Evolutionary conservation across 2,329 filamentous ascomycete species (phyloP), one percentile per base, ranked within the genome.

Genomic region (Talaromyces funiculosus): DNA sequence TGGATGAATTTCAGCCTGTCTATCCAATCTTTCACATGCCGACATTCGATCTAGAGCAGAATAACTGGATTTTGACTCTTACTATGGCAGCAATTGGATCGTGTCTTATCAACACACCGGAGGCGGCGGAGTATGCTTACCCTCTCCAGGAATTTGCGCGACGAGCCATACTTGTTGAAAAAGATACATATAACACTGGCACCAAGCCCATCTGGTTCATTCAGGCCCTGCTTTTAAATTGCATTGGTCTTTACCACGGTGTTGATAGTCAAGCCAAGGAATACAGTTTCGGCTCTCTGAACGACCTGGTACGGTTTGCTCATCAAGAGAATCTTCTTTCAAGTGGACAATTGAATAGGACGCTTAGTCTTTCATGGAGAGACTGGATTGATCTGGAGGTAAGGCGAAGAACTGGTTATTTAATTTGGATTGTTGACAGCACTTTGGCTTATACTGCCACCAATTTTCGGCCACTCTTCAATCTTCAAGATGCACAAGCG

Each of bases 341-440:
- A 49, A 57, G 38, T n/a, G 20, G 14, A 20, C 16, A 33, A 9
- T 14, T 43, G 40, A 57, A 37, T 12, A 37, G 24, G 9, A 22
- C n/a, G 2, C 51, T 8, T 35, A 26, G 22, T 2, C 7, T 14
- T 16, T 37, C 63, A 9, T 79, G 76, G 77, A 59, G 51, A 14
- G 37, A 58, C 16, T 79, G 77, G 77, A 64, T 72, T 42, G 67
- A 73, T 57, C 64, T 69, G 57, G 78, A 80, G 60, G 65, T 67
- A 12, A 66, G 66, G 20, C 70, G 73, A 59, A 71, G 78, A 38
- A 75, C 73, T 20, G 76, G 73, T 1, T 78, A 78, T 62, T 68
- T 72, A 54, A 72, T 78, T 55, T 80, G 77, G 76, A 69, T 78
- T 35, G 49, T 79, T 54, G 77, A 78, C 59, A 77, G 72, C 62